Evolutionary conservation across 352 stramenopile species (phyloP).

Genomic region (Phytophthora pisi): DNA sequence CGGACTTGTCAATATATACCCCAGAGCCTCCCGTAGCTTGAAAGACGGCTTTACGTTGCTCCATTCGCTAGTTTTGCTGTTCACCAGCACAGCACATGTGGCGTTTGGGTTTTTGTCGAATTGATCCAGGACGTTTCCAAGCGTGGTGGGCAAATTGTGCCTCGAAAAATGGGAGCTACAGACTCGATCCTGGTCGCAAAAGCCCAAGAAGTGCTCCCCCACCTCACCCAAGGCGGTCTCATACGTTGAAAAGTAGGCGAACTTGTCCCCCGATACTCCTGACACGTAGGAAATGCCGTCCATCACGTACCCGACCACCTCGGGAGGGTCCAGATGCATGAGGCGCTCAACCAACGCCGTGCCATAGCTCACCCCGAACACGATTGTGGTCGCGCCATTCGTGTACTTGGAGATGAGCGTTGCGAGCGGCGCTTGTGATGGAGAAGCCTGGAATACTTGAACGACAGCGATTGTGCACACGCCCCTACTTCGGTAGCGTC

Average conservation of each 20-base stretch:
- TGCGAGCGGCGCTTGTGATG: neutral
- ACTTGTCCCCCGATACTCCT: neutral
- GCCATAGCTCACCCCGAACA: neutral
- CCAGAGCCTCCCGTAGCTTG: neutral
- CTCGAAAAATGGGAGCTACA: neutral
- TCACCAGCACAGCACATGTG: neutral
- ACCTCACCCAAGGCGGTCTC: neutral
- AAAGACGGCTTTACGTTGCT: neutral
- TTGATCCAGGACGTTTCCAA: neutral
- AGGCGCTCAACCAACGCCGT: neutral
- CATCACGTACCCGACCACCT: neutral
- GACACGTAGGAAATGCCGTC: neutral
- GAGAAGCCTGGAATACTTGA: conserved; percentile 28
- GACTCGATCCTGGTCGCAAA: neutral
- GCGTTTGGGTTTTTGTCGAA: neutral
- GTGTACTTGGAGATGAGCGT: neutral
- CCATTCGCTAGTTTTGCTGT: neutral
- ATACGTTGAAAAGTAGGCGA: neutral
- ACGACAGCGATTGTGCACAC: conserved; percentile 25
- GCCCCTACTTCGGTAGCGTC: conserved; percentile 23
- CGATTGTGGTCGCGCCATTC: neutral
- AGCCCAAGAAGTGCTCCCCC: neutral
- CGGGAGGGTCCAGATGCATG: neutral
- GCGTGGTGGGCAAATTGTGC: neutral
- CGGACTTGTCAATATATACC: conserved; percentile 10